phyloP scores from a whole-genome alignment of 208 protist species.

The Leishmania gerbilli region DNA sequence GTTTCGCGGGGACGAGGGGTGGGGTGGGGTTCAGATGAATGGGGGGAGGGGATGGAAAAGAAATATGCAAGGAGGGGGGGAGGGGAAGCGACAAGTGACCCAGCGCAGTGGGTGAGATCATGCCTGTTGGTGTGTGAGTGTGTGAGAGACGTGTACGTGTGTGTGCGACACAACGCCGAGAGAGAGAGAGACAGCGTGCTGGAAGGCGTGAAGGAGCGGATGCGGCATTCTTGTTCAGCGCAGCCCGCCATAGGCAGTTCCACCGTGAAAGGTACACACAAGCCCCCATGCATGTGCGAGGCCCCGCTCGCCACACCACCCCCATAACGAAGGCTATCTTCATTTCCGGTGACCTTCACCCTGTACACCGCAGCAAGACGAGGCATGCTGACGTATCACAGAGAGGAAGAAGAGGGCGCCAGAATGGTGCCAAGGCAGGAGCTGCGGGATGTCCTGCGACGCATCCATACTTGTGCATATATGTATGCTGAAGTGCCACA shows the following conservation, averaged over 20 bases:
- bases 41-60: too few relatives aligned
- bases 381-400: neutral
- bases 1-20: neutral
- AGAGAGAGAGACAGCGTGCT: neutral
- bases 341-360: neutral
- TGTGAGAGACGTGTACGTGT: neutral
- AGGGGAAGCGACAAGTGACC: neutral
- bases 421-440: neutral
- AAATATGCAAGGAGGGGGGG: neutral
- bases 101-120: neutral
- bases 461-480: neutral
- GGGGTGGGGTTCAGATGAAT: neutral
- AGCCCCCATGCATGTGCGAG: neutral
- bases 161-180: neutral
- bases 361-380: too few relatives aligned
- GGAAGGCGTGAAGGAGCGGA: neutral
- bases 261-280: neutral
- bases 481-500: neutral
- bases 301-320: neutral
- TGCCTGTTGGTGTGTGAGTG: neutral
- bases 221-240: neutral
- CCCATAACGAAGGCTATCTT: neutral
- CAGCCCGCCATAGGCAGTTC: neutral
- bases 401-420: neutral
- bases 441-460: too few relatives aligned